These are phyloP conservation scores for Corynespora cassiicola DNA, from an alignment of 2,329 filamentous ascomycete genomes.

Conservation along the genomic window DNA sequence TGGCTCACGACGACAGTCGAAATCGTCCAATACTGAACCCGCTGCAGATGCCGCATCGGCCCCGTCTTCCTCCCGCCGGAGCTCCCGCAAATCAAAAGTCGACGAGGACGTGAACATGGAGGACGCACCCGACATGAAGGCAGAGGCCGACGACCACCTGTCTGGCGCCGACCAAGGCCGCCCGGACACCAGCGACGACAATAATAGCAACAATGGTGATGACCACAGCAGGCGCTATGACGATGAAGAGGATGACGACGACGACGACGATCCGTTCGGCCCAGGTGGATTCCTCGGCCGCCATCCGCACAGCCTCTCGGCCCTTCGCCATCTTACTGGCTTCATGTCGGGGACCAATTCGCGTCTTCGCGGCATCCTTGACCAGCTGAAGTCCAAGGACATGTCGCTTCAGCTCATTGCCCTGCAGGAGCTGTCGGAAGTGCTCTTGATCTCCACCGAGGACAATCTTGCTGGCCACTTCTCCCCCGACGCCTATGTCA, in stretches of 20 bases:
- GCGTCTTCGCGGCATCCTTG: conserved; percentile 70
- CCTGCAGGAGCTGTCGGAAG: conserved; percentile 89
- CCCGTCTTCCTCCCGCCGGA: conserved; percentile 39
- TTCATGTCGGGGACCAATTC: conserved; percentile 84
- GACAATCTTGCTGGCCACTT: conserved; percentile 96
- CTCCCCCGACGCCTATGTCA: conserved; percentile 91
- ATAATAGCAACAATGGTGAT: conserved; percentile 75
- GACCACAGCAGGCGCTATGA: conserved; percentile 62
- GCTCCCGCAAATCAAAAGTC: conserved; percentile 45
- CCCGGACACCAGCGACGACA: conserved; percentile 56
- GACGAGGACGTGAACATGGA: conserved; percentile 76
- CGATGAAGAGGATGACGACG: conserved; percentile 59
- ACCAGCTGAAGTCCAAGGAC: conserved; percentile 77
- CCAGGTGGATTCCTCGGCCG: conserved; percentile 69
- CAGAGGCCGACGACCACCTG: conserved; percentile 53
- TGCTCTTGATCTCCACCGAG: conserved; percentile 92
- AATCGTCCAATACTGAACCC: conserved; percentile 29
- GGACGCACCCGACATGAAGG: conserved; percentile 68
- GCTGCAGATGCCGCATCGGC: conserved; percentile 21
- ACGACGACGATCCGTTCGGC: conserved; percentile 66
- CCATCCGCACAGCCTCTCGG: conserved; percentile 72
- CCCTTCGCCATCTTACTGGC: conserved; percentile 83
- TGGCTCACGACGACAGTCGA: conserved; percentile 18
- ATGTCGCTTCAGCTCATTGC: conserved; percentile 88
- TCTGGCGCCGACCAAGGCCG: conserved; percentile 34